Conservation (phyloP, 192 early-diverging fungal genomes). For the Coemansia sp. region DNA sequence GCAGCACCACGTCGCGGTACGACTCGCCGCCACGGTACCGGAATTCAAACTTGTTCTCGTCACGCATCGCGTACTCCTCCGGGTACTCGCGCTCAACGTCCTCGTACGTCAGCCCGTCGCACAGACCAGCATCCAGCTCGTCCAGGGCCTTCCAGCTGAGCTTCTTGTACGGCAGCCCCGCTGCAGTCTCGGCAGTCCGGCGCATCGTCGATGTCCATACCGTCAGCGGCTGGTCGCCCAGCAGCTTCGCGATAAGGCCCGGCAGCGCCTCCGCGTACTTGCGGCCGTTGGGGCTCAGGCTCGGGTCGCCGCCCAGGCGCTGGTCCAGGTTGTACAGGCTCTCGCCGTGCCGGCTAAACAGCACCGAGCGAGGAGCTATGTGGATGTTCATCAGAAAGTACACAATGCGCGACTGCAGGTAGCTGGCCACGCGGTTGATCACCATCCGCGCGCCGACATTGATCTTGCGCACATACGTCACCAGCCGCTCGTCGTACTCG, state of each 20-base stretch:
- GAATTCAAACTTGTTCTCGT: conserved; percentile 96
- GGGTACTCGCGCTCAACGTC: conserved; percentile 94
- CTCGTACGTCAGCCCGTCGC: conserved; percentile 99
- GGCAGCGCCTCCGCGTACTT: conserved; percentile 86
- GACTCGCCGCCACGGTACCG: conserved; percentile 82
- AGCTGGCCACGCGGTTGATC: conserved; percentile 93
- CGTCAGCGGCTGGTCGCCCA: conserved; percentile 74
- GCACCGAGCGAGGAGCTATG: conserved; percentile 89
- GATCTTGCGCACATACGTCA: conserved; percentile 91
- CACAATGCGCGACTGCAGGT: conserved; percentile 93
- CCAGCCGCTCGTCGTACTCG: conserved; percentile 59
- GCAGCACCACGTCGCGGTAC: conserved; percentile 94
- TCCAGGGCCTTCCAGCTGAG: conserved; percentile 97
- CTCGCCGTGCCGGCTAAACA: conserved; percentile 93
- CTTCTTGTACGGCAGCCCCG: conserved; percentile 77
- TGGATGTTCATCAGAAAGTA: conserved; percentile 99
- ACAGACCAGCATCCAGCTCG: conserved; percentile 94
- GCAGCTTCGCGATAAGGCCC: conserved; percentile 67
- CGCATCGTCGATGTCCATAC: conserved; percentile 97
- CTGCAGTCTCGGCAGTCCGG: conserved; percentile 89
- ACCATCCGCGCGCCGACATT: conserved; percentile 90
- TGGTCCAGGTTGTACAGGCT: conserved; percentile 89
- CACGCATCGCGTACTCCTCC: conserved; percentile 89
- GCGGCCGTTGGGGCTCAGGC: conserved; percentile 80
- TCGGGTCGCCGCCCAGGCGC: conserved; percentile 93